Evolutionary conservation across 306 rosid genomes (phyloP), one percentile per base, ranked within the genome.

Genomic region (Lagenaria siceraria): DNA sequence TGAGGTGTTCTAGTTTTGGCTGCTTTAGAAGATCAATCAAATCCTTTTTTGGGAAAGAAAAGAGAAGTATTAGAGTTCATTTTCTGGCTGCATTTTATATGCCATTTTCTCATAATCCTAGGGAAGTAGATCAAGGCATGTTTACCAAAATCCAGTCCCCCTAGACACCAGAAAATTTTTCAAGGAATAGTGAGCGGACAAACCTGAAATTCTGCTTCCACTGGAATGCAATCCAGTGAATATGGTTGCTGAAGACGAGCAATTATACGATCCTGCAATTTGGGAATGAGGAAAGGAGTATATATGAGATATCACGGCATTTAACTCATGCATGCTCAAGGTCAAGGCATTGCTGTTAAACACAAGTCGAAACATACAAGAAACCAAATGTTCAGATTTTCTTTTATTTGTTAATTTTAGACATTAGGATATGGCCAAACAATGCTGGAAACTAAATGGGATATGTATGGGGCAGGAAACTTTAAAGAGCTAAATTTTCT

Each of bases 131-230:
- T 22, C 49, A 12, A 21, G 18, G 31, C 35, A 21, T 21, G 33
- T 68, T n/a, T 40, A 40, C 5, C 33, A 12, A 42, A 11, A 68
- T 68, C 31, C 35, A 68, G 33, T 42, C 19, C 33, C 11, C 53
- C 24, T n/a, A 24, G 2, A 68, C 33, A 42, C 10, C 1, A 36
- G 49, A 36, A n/a, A 4, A 2, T 25, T 31, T 75, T 35, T 54
- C 10, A 75, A n/a, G 52, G 18, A 77, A 22, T 3, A 48, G 10
- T 49, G 36, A 46, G 76, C 76, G 13, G 58, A 73, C 86, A 35
- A 79, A 95, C 99, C 97, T 92, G 99, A 90, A 85, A 92, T 80
- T 95, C 97, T 79, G 99, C 97, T 81, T 92, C 99, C n/a, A 95
- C 97, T 17, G 97, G 99, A 83, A 95, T 92, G 89, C 99, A 95